Base-by-base conservation (phyloP, 495 filamentous ascomycete genomes). In the Baudoinia panamericana region DNA sequence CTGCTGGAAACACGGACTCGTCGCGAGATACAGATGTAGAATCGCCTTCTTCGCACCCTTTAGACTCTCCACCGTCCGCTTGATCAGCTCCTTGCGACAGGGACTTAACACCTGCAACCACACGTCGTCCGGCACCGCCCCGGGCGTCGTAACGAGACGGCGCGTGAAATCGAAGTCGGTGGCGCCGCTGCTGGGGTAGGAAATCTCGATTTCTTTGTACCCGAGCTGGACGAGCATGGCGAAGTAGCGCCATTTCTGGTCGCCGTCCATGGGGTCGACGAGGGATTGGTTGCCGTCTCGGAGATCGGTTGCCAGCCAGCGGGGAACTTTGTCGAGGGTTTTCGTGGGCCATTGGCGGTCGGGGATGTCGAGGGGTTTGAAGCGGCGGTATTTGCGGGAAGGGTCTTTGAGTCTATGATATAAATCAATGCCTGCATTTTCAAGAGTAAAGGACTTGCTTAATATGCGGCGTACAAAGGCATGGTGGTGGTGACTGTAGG, bases 151-250 rank as follows among this genome's bases (percentile, higher is more conserved):
- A 38, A 97, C 75, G 28, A 96, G 66, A 44, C 80, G 75, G 36
- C 83, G 75, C 21, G 87, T 95, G 60, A 95, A 96, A 62, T 93
- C 85, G 67, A 85, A 95, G 57, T 96, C 90, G 52, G 78, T 92
- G 61, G 93, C 78, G 20, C 84, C 92, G 15, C 88, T 82, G 4
- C 87, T 92, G 24, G 90, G 90, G 63, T 93, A 96, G 1, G 86
- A 93, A 9, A 95, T 79, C 60, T 97, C 90, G 51, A 97, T 93
- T 62, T 97, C 90, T 62, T 95, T 96, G 69, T 95, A 96, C 46
- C 90, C 90, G 34, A 95, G 77, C 48, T 83, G 76, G 48, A 82
- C 75, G 23, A 97, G 73, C 85, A 93, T 93, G 61, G 82, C 73
- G 68, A 97, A 97, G 66, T 90, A 96, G 45, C 68, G 63, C 72